Evolutionary conservation across 306 rosid species (phyloP).

Genomic region (Pterocarpus macrocarpus): DNA sequence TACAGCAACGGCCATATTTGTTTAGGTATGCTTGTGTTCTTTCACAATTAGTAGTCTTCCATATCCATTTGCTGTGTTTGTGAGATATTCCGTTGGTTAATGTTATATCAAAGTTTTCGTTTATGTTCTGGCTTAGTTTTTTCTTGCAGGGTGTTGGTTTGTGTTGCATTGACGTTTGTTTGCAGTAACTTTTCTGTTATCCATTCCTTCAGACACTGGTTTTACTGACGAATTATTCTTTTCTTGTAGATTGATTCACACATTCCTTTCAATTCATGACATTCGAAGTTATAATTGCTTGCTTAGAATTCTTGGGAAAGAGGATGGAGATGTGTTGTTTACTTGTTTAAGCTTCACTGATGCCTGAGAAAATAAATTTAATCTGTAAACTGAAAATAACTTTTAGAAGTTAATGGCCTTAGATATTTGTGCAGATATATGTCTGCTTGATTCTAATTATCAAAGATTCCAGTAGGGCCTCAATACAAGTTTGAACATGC

Average conservation of each 20-base stretch:
- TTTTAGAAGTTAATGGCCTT: slow-evolving; percentile 12
- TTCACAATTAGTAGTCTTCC: background rate
- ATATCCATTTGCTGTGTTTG: background rate
- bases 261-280: slow-evolving; percentile 22
- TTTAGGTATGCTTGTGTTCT: slow-evolving; percentile 70
- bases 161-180: slow-evolving; percentile 25
- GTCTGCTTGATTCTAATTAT: slow-evolving; percentile 2
- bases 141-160: slow-evolving; percentile 31
- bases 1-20: slow-evolving; percentile 99
- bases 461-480: slow-evolving; percentile 20
- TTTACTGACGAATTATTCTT: slow-evolving; percentile 10
- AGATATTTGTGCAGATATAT: background rate
- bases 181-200: slow-evolving; percentile 26
- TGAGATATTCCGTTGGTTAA: background rate
- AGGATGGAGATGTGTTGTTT: slow-evolving; percentile 20
- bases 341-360: slow-evolving; percentile 20
- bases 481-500: slow-evolving; percentile 35
- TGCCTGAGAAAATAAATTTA: slow-evolving; percentile 24
- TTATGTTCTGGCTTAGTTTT: background rate
- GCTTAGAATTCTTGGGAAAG: slow-evolving; percentile 22
- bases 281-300: slow-evolving; percentile 19
- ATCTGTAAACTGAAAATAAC: slow-evolving; percentile 2
- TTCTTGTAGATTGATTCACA: slow-evolving; percentile 33
- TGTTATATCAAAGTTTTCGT: slow-evolving; percentile 19
- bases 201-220: slow-evolving; percentile 18